Percentiles rank a stretch among this genome's conserved stretches.
Evolutionary conservation across 1,284 basidiomycete species (phyloP).

Genomic region (Tilletia horrida): DNA sequence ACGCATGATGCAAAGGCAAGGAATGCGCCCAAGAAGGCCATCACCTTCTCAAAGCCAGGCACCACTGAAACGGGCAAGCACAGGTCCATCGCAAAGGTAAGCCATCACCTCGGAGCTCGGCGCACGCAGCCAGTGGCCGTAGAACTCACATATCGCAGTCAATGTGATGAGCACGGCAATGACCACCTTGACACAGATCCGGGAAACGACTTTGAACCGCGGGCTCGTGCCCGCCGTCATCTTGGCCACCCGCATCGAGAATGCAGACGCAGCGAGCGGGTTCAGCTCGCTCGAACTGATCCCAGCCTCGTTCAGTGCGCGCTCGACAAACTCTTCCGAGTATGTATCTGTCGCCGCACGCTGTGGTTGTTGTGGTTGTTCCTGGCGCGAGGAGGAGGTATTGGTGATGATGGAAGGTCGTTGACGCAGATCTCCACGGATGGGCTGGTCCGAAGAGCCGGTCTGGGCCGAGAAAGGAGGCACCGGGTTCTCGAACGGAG

Average conservation of each 20-base stretch:
- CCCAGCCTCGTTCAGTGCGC: slow-evolving; percentile 4
- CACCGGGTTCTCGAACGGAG: no score
- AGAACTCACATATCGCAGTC: slow-evolving; percentile 34
- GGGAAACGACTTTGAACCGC: slow-evolving; percentile 19
- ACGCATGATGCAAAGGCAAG: slow-evolving; percentile 68
- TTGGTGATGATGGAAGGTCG: no score
- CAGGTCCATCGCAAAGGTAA: not conserved
- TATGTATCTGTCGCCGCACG: no score
- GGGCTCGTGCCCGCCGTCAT: slow-evolving; percentile 21
- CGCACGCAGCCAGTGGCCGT: not conserved
- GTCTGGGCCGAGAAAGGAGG: no score
- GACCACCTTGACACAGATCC: slow-evolving; percentile 30
- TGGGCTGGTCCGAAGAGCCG: no score
- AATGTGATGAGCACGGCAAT: slow-evolving; percentile 38
- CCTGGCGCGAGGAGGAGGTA: no score
- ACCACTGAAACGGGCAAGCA: slow-evolving; percentile 57
- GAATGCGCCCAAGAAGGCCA: slow-evolving; percentile 84
- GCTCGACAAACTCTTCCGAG: not conserved
- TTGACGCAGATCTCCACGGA: no score
- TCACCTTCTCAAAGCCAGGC: slow-evolving; percentile 80
- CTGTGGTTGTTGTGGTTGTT: no score
- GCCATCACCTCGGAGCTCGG: not conserved
- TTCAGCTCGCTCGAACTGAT: slow-evolving; percentile 21
- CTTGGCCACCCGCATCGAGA: slow-evolving; percentile 32
- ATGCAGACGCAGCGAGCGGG: slow-evolving; percentile 33